A percentile compares a stretch with the other conserved stretches of the same genome.
Evolutionary conservation across 768 basidiomycete species (phyloP).

Genomic region (Mrakia blollopis): DNA sequence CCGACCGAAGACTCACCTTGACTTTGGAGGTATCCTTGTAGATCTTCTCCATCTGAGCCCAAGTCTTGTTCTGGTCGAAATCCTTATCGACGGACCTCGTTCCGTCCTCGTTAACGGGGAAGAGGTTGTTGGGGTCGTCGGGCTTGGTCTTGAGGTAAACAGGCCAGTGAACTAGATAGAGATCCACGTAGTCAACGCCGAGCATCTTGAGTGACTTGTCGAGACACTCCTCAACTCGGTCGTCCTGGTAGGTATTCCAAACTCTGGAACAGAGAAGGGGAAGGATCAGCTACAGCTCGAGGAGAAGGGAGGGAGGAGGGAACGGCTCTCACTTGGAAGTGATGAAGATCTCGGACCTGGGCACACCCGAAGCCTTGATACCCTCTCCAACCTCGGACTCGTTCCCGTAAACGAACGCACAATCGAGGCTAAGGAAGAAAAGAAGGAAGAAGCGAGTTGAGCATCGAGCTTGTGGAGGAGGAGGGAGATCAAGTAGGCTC

Average conservation of each 20-base stretch:
- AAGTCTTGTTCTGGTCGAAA: constrained; percentile 37
- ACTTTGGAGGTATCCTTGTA: constrained; percentile 21
- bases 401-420: constrained; percentile 25
- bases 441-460: background rate
- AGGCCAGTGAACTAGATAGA: constrained; percentile 39
- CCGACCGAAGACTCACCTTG: background rate
- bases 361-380: constrained; percentile 37
- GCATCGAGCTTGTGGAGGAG: background rate
- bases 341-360: constrained; percentile 37
- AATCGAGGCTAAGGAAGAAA: constrained; percentile 16
- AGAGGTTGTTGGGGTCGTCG: constrained; percentile 14
- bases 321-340: constrained; percentile 33
- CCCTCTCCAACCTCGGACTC: constrained; percentile 36
- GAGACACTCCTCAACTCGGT: constrained; percentile 44
- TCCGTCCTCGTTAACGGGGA: constrained; percentile 34
- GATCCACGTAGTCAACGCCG: constrained; percentile 69
- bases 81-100: constrained; percentile 33
- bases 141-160: constrained; percentile 30
- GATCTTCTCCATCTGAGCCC: constrained; percentile 39
- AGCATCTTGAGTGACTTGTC: constrained; percentile 70
- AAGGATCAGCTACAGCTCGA: background rate
- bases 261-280: constrained; percentile 6
- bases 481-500: background rate
- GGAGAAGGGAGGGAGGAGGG: background rate
- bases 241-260: constrained; percentile 31